phyloP scores from a whole-genome alignment of 2,329 filamentous ascomycete species.

The Calonectria pseudoreteaudii region DNA sequence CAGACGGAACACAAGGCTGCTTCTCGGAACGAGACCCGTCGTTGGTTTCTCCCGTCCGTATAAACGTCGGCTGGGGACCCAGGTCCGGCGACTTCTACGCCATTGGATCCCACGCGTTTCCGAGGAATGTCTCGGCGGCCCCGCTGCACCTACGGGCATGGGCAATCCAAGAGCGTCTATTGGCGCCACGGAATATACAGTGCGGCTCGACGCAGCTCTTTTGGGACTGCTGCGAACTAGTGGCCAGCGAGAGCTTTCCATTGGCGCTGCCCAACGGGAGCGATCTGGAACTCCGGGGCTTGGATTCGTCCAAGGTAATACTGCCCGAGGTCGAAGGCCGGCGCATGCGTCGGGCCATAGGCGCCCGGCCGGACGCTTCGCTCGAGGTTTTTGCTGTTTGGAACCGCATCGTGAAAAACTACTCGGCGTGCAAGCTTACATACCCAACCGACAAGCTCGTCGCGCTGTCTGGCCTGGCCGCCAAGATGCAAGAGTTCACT shows the following conservation, averaged over 20 bases:
- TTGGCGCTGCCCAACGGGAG: background rate
- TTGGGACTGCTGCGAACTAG: conserved; percentile 5
- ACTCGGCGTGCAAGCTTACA: background rate
- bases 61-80: background rate
- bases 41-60: background rate
- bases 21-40: background rate
- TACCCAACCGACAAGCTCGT: background rate
- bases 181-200: conserved; percentile 4
- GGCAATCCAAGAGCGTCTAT: background rate
- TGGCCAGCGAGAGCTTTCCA: conserved; percentile 5
- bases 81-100: background rate
- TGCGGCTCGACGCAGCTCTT: background rate
- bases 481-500: background rate
- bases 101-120: background rate
- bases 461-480: background rate
- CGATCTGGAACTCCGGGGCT: background rate
- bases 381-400: background rate
- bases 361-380: background rate
- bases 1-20: conserved; percentile 3
- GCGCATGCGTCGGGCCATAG: background rate
- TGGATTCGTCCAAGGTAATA: background rate
- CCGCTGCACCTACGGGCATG: background rate
- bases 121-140: background rate
- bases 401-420: background rate
- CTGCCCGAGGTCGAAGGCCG: background rate